Conservation (phyloP, 345 rosid genomes). For the Bretschneidera sinensis region DNA sequence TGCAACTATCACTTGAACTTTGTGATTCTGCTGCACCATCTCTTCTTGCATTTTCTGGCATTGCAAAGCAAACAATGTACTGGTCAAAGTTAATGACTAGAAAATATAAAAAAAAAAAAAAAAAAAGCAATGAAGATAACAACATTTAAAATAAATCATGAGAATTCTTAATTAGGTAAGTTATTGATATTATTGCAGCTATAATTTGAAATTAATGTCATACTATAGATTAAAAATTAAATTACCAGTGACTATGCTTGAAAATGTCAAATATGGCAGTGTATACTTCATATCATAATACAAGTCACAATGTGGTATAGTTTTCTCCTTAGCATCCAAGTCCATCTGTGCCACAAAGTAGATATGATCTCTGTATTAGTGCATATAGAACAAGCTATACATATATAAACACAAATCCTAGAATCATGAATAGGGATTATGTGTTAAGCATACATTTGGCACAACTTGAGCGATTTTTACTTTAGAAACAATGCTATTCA, state of each 20-base stretch:
- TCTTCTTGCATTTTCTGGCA: slow-evolving; percentile 15
- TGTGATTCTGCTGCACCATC: slow-evolving; percentile 28
- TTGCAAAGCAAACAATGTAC: not conserved
- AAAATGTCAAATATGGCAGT: slow-evolving; percentile 26
- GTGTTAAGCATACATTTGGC: slow-evolving; percentile 21
- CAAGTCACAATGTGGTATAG: slow-evolving; percentile 21
- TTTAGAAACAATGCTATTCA: slow-evolving; percentile 27
- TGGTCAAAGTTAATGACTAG: not conserved
- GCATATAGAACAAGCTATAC: not conserved
- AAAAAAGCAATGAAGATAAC: not conserved
- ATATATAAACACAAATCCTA: not conserved
- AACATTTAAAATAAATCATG: not conserved
- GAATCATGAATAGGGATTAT: not conserved
- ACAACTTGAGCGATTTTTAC: slow-evolving; percentile 23
- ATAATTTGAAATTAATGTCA: not conserved
- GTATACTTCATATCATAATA: slow-evolving; percentile 36
- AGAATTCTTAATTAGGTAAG: not conserved
- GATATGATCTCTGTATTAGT: not conserved
- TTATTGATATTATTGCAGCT: not conserved
- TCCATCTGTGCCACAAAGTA: slow-evolving; percentile 11
- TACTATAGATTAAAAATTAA: not conserved
- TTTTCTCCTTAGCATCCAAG: slow-evolving; percentile 18
- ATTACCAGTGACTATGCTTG: slow-evolving; percentile 19
- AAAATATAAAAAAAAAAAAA: not conserved
- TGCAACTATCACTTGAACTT: slow-evolving; percentile 30